Evolutionary conservation across 2,329 filamentous ascomycete genomes (phyloP).

Genomic region (Orbilia brochopaga): DNA sequence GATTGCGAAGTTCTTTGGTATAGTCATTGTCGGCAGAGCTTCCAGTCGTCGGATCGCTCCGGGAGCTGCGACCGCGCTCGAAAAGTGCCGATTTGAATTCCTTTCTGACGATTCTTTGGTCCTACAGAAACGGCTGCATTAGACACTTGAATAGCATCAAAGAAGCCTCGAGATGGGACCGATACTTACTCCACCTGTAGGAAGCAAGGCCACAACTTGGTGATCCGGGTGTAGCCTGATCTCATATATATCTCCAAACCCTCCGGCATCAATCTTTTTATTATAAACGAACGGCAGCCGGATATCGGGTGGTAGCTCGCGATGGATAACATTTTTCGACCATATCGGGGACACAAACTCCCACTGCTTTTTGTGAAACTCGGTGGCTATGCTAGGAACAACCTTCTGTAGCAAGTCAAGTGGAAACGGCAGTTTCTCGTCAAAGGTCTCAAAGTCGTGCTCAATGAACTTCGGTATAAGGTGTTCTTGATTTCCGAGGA

Average conservation of each 20-base stretch:
- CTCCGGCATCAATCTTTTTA: slow-evolving; percentile 13
- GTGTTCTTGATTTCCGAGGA: slow-evolving; percentile 7
- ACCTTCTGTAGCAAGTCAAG: slow-evolving; percentile 1
- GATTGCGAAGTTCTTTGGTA: slow-evolving; percentile 31
- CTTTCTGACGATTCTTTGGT: slow-evolving; percentile 32
- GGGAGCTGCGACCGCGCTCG: background rate
- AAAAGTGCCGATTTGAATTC: slow-evolving; percentile 28
- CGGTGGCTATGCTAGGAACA: background rate
- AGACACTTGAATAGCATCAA: background rate
- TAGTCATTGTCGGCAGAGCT: slow-evolving; percentile 19
- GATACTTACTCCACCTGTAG: slow-evolving; percentile 12
- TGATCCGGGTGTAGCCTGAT: slow-evolving; percentile 27
- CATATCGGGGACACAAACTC: slow-evolving; percentile 26
- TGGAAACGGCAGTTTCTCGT: slow-evolving; percentile 25
- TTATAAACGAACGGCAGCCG: slow-evolving; percentile 18
- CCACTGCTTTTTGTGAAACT: slow-evolving; percentile 31
- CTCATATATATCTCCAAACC: slow-evolving; percentile 33
- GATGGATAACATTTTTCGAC: slow-evolving; percentile 29
- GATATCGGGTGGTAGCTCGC: slow-evolving; percentile 18
- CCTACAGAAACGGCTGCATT: slow-evolving; percentile 5
- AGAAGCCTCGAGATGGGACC: background rate
- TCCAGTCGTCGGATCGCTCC: slow-evolving; percentile 2
- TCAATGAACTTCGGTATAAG: slow-evolving; percentile 22
- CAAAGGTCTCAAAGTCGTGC: slow-evolving; percentile 18
- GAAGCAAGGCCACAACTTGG: slow-evolving; percentile 15